Conservation (phyloP, 257 asterid genomes). For the Gentiana dahurica region DNA sequence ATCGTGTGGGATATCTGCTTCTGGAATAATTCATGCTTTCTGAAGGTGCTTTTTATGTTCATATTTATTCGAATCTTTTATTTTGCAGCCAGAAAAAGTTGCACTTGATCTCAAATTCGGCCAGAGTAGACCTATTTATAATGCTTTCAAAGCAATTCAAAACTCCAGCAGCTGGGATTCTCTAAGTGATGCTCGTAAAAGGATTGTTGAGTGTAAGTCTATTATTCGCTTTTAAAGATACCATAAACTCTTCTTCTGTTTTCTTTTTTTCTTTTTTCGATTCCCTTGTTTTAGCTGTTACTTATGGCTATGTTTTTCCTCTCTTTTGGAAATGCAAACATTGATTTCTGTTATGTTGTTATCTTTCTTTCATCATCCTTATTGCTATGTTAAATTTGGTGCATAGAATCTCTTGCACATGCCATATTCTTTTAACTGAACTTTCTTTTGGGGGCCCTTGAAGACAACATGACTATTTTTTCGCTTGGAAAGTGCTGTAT, state of each 20-base stretch:
- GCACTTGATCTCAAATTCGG: slow-evolving; percentile 74
- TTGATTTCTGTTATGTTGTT: neutral
- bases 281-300: too few relatives aligned
- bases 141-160: slow-evolving; percentile 69
- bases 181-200: slow-evolving; percentile 74
- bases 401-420: neutral
- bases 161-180: slow-evolving; percentile 70
- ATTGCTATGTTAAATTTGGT: neutral
- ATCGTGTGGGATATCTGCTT: neutral
- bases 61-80: slow-evolving; percentile 5
- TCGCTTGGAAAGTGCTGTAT: too few relatives aligned
- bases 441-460: too few relatives aligned
- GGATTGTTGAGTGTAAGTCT: slow-evolving; percentile 70
- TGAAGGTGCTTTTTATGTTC: slow-evolving; percentile 7
- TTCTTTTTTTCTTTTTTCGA: too few relatives aligned
- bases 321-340: neutral
- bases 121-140: slow-evolving; percentile 84
- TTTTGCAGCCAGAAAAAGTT: slow-evolving; percentile 76
- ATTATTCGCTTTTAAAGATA: neutral
- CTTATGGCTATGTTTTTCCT: neutral
- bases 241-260: too few relatives aligned
- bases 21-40: neutral
- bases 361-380: neutral
- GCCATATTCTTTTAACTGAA: too few relatives aligned
- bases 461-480: too few relatives aligned